Evolutionary conservation across 345 rosid genomes (phyloP).

Genomic region (Luvunga scandens): DNA sequence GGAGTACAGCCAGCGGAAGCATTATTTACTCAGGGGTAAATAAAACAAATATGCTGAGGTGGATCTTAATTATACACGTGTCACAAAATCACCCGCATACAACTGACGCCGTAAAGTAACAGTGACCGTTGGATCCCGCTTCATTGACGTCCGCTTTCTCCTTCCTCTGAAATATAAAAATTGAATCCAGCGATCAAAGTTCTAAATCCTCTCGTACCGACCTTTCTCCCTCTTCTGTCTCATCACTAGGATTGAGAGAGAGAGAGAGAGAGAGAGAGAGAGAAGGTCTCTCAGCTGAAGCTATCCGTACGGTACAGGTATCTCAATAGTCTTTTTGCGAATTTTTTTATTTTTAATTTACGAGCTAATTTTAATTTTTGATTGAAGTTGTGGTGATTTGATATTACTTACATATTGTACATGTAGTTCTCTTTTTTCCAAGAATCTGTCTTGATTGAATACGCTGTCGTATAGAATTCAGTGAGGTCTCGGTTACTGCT

Average conservation of each 20-base stretch:
- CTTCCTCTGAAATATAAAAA: not conserved
- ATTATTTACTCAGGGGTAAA: not conserved
- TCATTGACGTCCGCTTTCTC: not conserved
- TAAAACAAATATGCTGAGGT: not conserved
- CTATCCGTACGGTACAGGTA: not conserved
- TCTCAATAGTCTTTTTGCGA: not conserved
- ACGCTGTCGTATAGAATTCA: not conserved
- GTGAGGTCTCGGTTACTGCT: not conserved
- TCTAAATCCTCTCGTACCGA: not conserved
- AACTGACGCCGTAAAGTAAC: not conserved
- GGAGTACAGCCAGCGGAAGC: not conserved
- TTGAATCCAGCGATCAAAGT: no score
- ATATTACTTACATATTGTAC: not conserved
- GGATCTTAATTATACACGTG: not conserved
- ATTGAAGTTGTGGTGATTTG: not conserved
- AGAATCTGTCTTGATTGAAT: not conserved
- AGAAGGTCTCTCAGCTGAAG: not conserved
- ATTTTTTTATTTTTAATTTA: no score
- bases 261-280: not conserved
- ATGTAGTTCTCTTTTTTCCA: not conserved
- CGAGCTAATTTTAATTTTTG: not conserved
- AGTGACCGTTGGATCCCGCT: slow-evolving; percentile 1
- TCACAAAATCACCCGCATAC: not conserved
- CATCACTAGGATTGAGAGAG: no score
- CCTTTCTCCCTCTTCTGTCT: slow-evolving; percentile 1